These are phyloP conservation scores for Wallacemonas collosoma DNA, from an alignment of 208 protist genomes.

Conservation along the genomic window DNA sequence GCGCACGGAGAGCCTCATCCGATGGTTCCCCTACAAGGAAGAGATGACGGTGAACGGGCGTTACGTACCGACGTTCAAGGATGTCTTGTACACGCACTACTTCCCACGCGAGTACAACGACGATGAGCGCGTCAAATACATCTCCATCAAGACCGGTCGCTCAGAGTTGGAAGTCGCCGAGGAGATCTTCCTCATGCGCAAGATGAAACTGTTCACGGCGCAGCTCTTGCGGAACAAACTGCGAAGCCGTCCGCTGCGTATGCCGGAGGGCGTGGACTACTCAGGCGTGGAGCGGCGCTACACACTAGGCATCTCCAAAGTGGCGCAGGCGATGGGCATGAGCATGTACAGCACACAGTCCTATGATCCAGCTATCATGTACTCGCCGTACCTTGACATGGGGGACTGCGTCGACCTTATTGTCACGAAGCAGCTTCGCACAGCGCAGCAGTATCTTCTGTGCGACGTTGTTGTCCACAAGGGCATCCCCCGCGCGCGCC, in stretches of 20 bases:
- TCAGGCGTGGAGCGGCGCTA: constrained; percentile 82
- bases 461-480: constrained; percentile 83
- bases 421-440: constrained; percentile 82
- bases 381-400: constrained; percentile 75
- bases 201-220: constrained; percentile 82
- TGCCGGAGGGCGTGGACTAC: constrained; percentile 85
- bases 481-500: constrained; percentile 67
- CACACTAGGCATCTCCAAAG: constrained; percentile 73
- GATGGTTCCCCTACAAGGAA: constrained; percentile 90
- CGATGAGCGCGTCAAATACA: constrained; percentile 84
- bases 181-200: constrained; percentile 89
- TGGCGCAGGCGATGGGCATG: constrained; percentile 86
- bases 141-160: constrained; percentile 73
- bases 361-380: constrained; percentile 80
- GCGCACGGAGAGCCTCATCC: constrained; percentile 65
- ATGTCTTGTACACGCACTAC: constrained; percentile 83
- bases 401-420: constrained; percentile 86
- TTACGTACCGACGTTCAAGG: constrained; percentile 74
- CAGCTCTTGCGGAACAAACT: constrained; percentile 85
- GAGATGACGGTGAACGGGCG: constrained; percentile 82
- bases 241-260: constrained; percentile 62
- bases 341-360: constrained; percentile 83
- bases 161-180: constrained; percentile 79
- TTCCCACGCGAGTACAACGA: constrained; percentile 81
- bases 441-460: constrained; percentile 77